phyloP scores from a whole-genome alignment of 2,329 filamentous ascomycete species.

The Fusarium vanettenii region DNA sequence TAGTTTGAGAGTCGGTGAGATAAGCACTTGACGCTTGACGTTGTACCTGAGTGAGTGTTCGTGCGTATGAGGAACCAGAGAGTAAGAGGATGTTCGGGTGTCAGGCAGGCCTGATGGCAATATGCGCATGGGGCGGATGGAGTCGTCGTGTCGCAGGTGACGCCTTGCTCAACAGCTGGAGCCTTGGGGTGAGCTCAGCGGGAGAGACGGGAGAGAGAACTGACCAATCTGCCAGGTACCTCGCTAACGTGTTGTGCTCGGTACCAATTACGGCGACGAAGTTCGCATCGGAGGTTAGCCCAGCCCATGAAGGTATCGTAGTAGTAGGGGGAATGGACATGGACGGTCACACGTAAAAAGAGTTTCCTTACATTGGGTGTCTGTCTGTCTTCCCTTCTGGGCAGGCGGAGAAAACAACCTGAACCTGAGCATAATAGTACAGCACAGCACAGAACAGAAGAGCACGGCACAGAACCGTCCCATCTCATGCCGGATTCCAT shows the following conservation, averaged over 20 bases:
- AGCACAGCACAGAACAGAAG: background rate
- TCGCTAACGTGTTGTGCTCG: background rate
- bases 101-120: background rate
- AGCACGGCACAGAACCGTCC: background rate
- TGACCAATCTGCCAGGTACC: background rate
- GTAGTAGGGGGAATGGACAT: background rate
- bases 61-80: background rate
- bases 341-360: constrained; percentile 9
- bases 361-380: constrained; percentile 6
- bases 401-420: constrained; percentile 14
- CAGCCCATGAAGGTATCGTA: background rate
- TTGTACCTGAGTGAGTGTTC: background rate
- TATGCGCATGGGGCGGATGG: background rate
- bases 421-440: background rate
- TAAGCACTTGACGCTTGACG: background rate
- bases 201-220: background rate
- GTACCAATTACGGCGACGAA: background rate
- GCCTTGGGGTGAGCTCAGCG: background rate
- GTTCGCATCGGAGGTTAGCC: background rate
- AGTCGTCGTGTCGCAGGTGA: constrained; percentile 1
- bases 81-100: background rate
- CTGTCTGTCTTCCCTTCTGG: constrained; percentile 6
- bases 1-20: background rate
- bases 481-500: background rate
- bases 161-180: background rate